Base-by-base conservation (phyloP, 139 green algal genomes). In the Chlorella vulgaris region DNA sequence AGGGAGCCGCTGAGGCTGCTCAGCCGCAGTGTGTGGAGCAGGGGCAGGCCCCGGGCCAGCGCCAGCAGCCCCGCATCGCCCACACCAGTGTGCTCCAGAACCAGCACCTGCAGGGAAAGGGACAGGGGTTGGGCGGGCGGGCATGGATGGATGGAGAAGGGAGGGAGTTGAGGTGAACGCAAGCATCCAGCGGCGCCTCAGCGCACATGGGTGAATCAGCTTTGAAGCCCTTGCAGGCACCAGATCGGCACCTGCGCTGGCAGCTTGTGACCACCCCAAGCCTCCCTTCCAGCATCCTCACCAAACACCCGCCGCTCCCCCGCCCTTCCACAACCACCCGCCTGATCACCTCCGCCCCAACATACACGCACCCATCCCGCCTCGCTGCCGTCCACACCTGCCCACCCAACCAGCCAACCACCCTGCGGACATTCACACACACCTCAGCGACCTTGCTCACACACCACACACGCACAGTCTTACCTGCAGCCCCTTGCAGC, bases 401-500 rank as follows among this genome's bases (percentile, higher is more conserved):
- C 47, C 47, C 47, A 24, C 47, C 47, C 47, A 55, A 55, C 47
- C 10, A 55, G 15, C 10, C 13, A 55, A 55, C 13, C 15, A n/a
- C n/a, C n/a, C n/a, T n/a, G n/a, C n/a, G n/a, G n/a, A n/a, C n/a
- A n/a, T n/a, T n/a, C n/a, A n/a, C n/a, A n/a, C n/a, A n/a, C n/a
- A n/a, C n/a, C n/a, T n/a, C n/a, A n/a, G n/a, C n/a, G n/a, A n/a
- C n/a, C n/a, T n/a, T n/a, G n/a, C n/a, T n/a, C n/a, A n/a, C n/a
- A n/a, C n/a, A n/a, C 19, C 8, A 22, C 18, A 1, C 63, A 15
- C 63, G 5, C 63, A 15, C 63, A 8, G 40, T 7, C 60, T 33
- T 28, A 29, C 76, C 76, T 82, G 24, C 33, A 82, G 65, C 42
- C 65, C 42, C 76, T 82, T 82, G 76, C 76, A 82, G 62, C 76